phyloP scores from a whole-genome alignment of 176 grass and related monocot species.

The Dendrocalamus sinicus region DNA sequence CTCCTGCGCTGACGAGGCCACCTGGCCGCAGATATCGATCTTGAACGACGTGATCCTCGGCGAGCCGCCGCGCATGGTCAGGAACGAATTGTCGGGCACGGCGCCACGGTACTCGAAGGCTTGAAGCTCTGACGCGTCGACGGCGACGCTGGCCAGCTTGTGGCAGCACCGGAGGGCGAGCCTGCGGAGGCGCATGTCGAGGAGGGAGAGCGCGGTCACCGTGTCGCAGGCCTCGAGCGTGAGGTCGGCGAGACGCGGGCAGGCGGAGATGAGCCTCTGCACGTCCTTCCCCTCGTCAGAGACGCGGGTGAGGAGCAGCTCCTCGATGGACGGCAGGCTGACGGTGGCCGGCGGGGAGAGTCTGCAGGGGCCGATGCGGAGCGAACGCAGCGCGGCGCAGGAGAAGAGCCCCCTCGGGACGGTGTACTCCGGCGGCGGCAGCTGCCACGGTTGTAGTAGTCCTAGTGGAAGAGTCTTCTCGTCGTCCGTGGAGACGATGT shows the following conservation, averaged over 20 bases:
- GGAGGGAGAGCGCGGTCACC: background rate
- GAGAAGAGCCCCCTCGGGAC: background rate
- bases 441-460: too few relatives aligned
- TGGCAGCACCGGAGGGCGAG: slow-evolving; percentile 31
- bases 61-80: background rate
- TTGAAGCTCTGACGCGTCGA: background rate
- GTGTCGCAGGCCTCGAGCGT: background rate
- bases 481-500: background rate
- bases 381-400: background rate
- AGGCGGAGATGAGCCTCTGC: slow-evolving; percentile 15
- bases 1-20: background rate
- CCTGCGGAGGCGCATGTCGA: background rate
- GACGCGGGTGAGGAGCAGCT: background rate
- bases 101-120: slow-evolving; percentile 20
- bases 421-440: background rate
- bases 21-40: background rate
- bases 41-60: background rate
- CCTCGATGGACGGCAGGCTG: background rate
- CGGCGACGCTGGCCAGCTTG: background rate
- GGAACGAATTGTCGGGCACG: background rate
- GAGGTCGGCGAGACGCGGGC: slow-evolving; percentile 10
- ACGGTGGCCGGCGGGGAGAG: background rate
- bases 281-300: background rate
- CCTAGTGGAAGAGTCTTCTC: too few relatives aligned
- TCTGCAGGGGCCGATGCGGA: background rate